Base-by-base conservation (phyloP, 2,329 filamentous ascomycete genomes). In the Trichoderma arundinaceum region DNA sequence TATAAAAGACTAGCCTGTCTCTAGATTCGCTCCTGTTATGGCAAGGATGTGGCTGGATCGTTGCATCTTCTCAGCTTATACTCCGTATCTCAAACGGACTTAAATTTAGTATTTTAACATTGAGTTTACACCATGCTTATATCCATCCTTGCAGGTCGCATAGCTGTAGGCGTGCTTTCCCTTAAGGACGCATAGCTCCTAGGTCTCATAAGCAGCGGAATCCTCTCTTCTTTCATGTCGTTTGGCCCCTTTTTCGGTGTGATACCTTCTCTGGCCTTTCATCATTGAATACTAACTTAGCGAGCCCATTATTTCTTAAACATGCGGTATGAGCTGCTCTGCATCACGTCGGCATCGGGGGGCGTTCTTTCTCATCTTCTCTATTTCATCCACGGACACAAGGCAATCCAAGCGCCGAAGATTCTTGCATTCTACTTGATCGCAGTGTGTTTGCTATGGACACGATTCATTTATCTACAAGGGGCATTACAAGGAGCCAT, bases 341-440 rank as follows among this genome's bases (percentile, higher is more conserved):
- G 33, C 32, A 7, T 35, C 10, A 44, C 62, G 5, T 65, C 53
- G n/a, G 46, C 54, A 4, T 48, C 53, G 10, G 43, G 19, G 3
- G 62, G 62, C 7, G 35, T 65, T 49, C 56, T 65, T 13, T 59
- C 62, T 7, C 62, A 65, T 22, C 62, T 65, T 17, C 9, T 65
- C 32, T 51, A 60, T 17, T 65, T 65, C 54, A 65, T 65, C 38
- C 53, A 35, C 13, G 62, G 62, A 41, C 43, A 65, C n/a, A 65
- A 49, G 3, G 9, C 33, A 4, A 52, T 19, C 13, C 43, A 49
- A 10, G 53, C 62, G 0, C 39, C 43, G 2, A 22, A 33, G 15
- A 65, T 52, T 17, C 28, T 32, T 38, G 54, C 13, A 8, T 46
- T 44, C 41, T 58, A 60, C 33, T n/a, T 60, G 4, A 17, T 60